A percentile compares a stretch with the other conserved stretches of the same genome.
Conservation (phyloP, 768 basidiomycete genomes). For the Suillus hirtellus region DNA sequence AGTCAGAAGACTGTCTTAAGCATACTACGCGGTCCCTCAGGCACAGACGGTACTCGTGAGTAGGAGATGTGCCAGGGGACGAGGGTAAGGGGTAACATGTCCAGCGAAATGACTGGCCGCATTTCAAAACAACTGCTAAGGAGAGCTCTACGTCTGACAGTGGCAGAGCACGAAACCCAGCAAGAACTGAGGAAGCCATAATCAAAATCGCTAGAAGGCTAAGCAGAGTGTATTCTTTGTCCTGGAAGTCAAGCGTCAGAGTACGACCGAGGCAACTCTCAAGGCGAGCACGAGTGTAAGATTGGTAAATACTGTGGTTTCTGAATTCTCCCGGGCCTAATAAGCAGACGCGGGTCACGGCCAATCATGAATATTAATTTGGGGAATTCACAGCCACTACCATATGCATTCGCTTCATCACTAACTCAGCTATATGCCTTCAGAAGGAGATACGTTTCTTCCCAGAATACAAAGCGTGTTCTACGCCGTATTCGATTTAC, state of each 20-base stretch:
- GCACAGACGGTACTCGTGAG: slow-evolving; percentile 79
- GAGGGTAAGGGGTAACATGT: slow-evolving; percentile 45
- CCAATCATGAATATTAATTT: neutral
- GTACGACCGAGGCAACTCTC: neutral
- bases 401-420: neutral
- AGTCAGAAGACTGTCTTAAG: slow-evolving; percentile 65
- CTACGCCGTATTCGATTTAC: slow-evolving; percentile 89
- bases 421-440: slow-evolving; percentile 33
- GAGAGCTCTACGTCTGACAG: slow-evolving; percentile 69
- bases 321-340: neutral
- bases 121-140: slow-evolving; percentile 75
- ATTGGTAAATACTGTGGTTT: neutral
- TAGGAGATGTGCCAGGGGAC: slow-evolving; percentile 19
- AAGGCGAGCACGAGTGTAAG: neutral
- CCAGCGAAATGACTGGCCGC: slow-evolving; percentile 90
- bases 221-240: neutral
- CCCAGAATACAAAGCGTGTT: slow-evolving; percentile 86
- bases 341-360: neutral
- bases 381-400: slow-evolving; percentile 2
- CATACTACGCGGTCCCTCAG: slow-evolving; percentile 83
- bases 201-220: neutral
- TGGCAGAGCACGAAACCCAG: slow-evolving; percentile 59
- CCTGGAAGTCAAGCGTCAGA: neutral
- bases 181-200: slow-evolving; percentile 15
- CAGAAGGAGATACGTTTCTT: slow-evolving; percentile 67